Base-by-base conservation (phyloP, 345 rosid genomes). In the Kandelia obovata region DNA sequence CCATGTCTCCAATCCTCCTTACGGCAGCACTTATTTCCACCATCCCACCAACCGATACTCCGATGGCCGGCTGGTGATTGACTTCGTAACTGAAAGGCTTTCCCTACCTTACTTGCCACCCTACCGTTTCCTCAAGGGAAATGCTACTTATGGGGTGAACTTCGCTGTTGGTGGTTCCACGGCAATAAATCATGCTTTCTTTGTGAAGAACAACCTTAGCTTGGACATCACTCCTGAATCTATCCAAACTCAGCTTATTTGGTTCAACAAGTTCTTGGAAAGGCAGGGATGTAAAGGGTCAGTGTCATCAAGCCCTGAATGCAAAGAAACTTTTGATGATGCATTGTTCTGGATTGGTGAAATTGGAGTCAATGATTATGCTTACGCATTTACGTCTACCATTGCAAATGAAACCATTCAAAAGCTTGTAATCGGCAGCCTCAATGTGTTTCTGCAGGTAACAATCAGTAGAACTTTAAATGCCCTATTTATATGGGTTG, bases 161-260 rank as follows among this genome's bases (percentile, higher is more conserved):
- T 94, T 94, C 19, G 99, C 99, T 17, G 93, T 94, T 1, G 92
- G 87, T 7, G 99, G 99, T n/a, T 80, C 97, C 7, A 94, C 97
- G 9, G 88, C 83, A 5, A 88, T 94, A 25, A 85, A 86, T 28
- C 90, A 94, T 65, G 85, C 76, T 1, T 94, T 88, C 81, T 94
- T 94, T 73, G 89, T 79, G 47, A 81, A 79, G 78, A 94, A 91
- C 80, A 91, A 89, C 58, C 81, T 94, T n/a, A 80, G 59, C 49
- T 74, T 91, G 37, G 90, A 83, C 70, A 60, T 78, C 47, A 88
- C 96, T 49, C 97, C 96, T 2, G 73, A 84, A 78, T 94, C 99
- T 10, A 69, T 94, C 5, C 83, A 85, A 57, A 89, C 90, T 28
- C 92, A 94, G 84, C 75, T 87, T 49, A 9, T 25, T 19, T 91